A percentile compares a stretch with the other conserved stretches of the same genome.
These are phyloP conservation scores for Glycine tomentella DNA, from an alignment of 306 rosid genomes.

Conservation along the genomic window DNA sequence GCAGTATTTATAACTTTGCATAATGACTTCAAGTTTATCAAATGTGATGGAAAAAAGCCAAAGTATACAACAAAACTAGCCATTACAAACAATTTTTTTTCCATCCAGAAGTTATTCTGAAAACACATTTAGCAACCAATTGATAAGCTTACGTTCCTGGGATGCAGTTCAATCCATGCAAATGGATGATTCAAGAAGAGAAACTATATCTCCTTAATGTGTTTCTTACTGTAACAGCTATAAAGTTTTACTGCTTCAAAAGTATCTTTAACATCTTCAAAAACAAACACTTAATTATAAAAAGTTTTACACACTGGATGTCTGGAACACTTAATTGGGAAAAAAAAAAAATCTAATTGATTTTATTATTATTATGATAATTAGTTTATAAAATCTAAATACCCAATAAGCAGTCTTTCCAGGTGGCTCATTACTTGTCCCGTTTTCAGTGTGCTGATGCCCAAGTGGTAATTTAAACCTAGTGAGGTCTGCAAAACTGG, in stretches of 20 bases:
- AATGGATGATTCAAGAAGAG: conserved; percentile 28
- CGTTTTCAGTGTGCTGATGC: conserved; percentile 21
- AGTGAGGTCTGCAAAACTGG: conserved; percentile 9
- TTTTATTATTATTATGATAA: conserved; percentile 12
- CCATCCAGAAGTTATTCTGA: no score
- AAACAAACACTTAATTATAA: conserved; percentile 8
- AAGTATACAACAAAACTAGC: no score
- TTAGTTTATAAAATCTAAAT: conserved; percentile 38
- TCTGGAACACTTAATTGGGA: neutral
- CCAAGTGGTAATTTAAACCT: conserved; percentile 31
- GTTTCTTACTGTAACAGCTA: neutral
- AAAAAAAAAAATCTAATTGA: neutral
- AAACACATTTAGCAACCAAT: neutral
- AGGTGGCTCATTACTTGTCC: conserved; percentile 8
- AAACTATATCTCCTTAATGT: conserved; percentile 8
- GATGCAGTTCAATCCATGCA: neutral
- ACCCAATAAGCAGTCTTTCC: conserved; percentile 31
- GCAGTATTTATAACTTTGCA: neutral
- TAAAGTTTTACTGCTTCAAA: neutral
- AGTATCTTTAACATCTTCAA: conserved; percentile 23
- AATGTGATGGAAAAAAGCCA: no score
- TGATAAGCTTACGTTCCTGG: no score
- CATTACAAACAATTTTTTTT: no score
- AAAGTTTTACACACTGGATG: conserved; percentile 23
- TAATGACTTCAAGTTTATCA: conserved; percentile 6